Conservation (phyloP, 805 yeast genomes). For the Candida maesae region DNA sequence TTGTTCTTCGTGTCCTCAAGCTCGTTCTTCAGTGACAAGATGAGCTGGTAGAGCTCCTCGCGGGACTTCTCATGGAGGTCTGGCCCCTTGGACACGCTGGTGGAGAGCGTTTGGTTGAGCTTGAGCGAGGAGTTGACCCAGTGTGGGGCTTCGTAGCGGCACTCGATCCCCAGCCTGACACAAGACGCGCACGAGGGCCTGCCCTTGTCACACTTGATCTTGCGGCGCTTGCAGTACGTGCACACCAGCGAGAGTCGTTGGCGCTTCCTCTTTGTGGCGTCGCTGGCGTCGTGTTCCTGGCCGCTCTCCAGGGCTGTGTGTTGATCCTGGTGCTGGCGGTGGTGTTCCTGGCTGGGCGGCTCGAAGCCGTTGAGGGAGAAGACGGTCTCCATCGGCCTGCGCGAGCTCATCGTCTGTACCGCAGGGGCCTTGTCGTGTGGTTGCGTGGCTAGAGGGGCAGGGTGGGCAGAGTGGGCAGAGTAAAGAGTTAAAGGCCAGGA, state of each 20-base stretch:
- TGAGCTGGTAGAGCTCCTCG: conserved; percentile 4
- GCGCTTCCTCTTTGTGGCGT: conserved; percentile 13
- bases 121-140: conserved; percentile 7
- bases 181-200: conserved; percentile 27
- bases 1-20: neutral
- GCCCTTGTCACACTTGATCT: conserved; percentile 21
- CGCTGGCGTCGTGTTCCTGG: neutral
- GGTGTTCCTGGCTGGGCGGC: too few relatives aligned
- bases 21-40: conserved; percentile 1
- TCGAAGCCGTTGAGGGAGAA: neutral
- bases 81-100: conserved; percentile 1
- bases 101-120: neutral
- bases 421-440: neutral
- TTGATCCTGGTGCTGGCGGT: too few relatives aligned
- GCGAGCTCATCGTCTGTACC: neutral
- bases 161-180: conserved; percentile 18
- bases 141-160: conserved; percentile 11
- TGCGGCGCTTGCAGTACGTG: conserved; percentile 30
- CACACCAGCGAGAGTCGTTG: conserved; percentile 35
- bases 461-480: too few relatives aligned
- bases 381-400: conserved; percentile 4
- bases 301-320: too few relatives aligned
- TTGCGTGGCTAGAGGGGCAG: too few relatives aligned
- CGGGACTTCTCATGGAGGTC: conserved; percentile 1
- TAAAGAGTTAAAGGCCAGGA: too few relatives aligned